Conservation (phyloP, 169 alveolate species). For the Eimeria tenella region DNA sequence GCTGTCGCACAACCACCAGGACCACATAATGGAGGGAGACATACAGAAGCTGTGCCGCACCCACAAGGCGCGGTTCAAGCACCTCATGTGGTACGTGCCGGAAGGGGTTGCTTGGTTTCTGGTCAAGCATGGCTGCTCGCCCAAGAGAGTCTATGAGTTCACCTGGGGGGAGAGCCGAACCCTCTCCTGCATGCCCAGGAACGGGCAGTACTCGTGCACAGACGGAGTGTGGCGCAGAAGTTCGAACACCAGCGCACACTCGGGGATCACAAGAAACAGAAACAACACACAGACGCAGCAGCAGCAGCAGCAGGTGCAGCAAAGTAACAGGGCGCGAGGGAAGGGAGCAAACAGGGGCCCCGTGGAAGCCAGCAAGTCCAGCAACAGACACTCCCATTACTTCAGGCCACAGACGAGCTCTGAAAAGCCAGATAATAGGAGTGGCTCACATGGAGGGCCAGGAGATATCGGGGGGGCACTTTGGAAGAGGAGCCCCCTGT, state of each 20-base stretch:
- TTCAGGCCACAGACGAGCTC: too few species aligned
- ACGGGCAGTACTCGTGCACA: slow-evolving; percentile 47
- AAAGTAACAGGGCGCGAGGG: not conserved
- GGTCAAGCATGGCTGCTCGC: slow-evolving; percentile 64
- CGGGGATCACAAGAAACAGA: not conserved
- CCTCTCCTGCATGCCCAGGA: slow-evolving; percentile 37
- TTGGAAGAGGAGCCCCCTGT: too few species aligned
- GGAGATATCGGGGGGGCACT: too few species aligned
- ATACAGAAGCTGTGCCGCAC: not conserved
- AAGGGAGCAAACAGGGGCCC: not conserved
- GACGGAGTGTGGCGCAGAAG: slow-evolving; percentile 62
- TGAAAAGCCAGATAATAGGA: too few species aligned
- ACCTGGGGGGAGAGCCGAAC: slow-evolving; percentile 74
- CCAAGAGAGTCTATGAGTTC: slow-evolving; percentile 56
- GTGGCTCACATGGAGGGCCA: too few species aligned
- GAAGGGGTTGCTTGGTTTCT: slow-evolving; percentile 73
- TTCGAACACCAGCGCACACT: not conserved
- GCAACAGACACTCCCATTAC: too few species aligned
- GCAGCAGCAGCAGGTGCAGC: not conserved
- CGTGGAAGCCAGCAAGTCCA: too few species aligned
- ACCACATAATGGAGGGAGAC: slow-evolving; percentile 74
- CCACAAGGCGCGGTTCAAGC: slow-evolving; percentile 10
- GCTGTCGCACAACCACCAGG: slow-evolving; percentile 71
- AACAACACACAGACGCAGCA: not conserved
- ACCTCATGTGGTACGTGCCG: slow-evolving; percentile 61